Evolutionary conservation across 805 yeast genomes (phyloP).

Genomic region (Candida methanosorbosa): DNA sequence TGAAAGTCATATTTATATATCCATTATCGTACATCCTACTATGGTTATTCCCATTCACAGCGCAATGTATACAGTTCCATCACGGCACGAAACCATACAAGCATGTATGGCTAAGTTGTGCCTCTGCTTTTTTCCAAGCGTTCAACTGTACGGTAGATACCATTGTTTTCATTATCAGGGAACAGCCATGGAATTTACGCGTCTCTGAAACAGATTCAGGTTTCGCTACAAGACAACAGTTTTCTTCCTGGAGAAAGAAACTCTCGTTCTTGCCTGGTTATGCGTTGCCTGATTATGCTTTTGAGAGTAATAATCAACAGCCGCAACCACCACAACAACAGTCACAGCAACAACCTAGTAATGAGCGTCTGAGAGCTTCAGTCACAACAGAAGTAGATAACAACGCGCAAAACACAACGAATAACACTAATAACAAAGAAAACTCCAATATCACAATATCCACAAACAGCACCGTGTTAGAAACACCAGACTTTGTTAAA

Average conservation of each 20-base stretch:
- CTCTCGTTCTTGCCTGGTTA: slow-evolving; percentile 21
- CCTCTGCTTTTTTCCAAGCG: slow-evolving; percentile 75
- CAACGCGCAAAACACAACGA: no score
- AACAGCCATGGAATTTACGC: slow-evolving; percentile 60
- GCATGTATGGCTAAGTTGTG: slow-evolving; percentile 51
- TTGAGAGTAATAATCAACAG: no score
- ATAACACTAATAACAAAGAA: no score
- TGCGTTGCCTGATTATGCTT: slow-evolving; percentile 2
- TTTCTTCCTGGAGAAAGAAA: slow-evolving; percentile 15
- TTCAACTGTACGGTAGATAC: slow-evolving; percentile 74
- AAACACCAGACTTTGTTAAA: no score
- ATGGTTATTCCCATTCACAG: slow-evolving; percentile 76
- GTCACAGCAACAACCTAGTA: no score
- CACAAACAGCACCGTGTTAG: no score
- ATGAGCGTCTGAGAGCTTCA: no score
- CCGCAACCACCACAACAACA: no score
- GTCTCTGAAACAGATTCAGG: slow-evolving; percentile 11
- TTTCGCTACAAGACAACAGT: slow-evolving; percentile 3
- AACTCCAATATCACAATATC: no score
- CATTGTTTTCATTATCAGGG: slow-evolving; percentile 66
- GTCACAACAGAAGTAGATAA: no score
- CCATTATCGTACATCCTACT: slow-evolving; percentile 74
- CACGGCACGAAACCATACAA: slow-evolving; percentile 43
- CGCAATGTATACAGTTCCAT: slow-evolving; percentile 44
- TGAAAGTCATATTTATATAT: slow-evolving; percentile 72